phyloP scores from a whole-genome alignment of 106 monocot species.

The Triglochin maritima region DNA sequence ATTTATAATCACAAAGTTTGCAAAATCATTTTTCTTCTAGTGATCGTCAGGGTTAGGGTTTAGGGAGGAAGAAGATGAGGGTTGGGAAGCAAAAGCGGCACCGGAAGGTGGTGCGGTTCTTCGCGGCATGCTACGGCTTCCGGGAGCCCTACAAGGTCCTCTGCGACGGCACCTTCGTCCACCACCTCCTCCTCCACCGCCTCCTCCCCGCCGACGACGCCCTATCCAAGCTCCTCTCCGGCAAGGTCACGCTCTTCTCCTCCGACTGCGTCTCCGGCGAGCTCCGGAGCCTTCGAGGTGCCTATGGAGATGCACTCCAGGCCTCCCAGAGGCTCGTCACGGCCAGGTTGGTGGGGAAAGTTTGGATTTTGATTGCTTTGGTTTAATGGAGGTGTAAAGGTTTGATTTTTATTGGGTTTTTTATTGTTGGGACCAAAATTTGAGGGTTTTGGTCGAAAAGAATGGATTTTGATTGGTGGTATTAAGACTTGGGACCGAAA shows the following conservation, averaged over 20 bases:
- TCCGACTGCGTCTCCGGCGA: conserved; percentile 52
- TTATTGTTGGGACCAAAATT: no score
- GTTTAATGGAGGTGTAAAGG: background rate
- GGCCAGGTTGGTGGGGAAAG: conserved; percentile 31
- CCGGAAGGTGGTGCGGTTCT: conserved; percentile 71
- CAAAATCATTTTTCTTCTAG: no score
- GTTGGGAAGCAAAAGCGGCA: conserved; percentile 86
- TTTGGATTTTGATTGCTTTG: background rate
- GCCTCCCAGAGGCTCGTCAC: conserved; percentile 45
- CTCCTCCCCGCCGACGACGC: conserved; percentile 57
- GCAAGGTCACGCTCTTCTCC: conserved; percentile 45
- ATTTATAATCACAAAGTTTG: no score
- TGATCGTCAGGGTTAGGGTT: background rate
- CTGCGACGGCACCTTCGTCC: conserved; percentile 83
- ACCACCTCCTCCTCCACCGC: conserved; percentile 64
- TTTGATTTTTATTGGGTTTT: no score
- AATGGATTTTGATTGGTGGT: no score
- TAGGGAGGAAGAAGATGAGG: conserved; percentile 32
- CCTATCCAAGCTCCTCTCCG: conserved; percentile 47
- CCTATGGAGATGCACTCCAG: conserved; percentile 26
- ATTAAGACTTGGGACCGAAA: no score
- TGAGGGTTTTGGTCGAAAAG: no score
- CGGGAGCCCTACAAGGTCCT: conserved; percentile 92
- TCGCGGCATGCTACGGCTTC: conserved; percentile 79
- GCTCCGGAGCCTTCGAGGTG: conserved; percentile 58